Evolutionary conservation across 768 basidiomycete species (phyloP).

Genomic region (Pulveroboletus sp.): DNA sequence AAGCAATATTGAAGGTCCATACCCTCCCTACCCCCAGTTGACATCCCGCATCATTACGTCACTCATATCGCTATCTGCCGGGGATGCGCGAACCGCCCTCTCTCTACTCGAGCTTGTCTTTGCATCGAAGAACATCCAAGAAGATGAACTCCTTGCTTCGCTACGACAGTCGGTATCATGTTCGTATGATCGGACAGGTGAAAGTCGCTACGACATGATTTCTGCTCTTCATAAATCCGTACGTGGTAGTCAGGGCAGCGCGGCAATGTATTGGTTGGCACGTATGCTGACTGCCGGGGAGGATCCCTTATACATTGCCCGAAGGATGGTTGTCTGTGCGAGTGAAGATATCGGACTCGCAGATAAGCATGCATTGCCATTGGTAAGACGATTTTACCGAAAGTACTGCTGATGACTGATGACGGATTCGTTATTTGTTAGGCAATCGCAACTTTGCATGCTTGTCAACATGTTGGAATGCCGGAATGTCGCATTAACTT

Average conservation of each 20-base stretch:
- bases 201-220: constrained; percentile 76
- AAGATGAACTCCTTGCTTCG: constrained; percentile 48
- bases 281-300: constrained; percentile 79
- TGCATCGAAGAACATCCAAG: constrained; percentile 37
- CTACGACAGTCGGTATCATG: constrained; percentile 60
- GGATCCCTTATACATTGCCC: constrained; percentile 72
- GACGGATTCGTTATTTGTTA: constrained; percentile 19
- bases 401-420: constrained; percentile 5
- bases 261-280: constrained; percentile 86
- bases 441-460: constrained; percentile 60
- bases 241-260: constrained; percentile 68
- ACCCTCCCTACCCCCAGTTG: constrained; percentile 35
- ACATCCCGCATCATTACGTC: constrained; percentile 44
- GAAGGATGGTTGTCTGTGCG: constrained; percentile 73
- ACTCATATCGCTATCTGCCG: constrained; percentile 51
- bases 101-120: constrained; percentile 72
- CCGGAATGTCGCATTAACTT: constrained; percentile 77
- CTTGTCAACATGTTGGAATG: constrained; percentile 72
- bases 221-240: constrained; percentile 82
- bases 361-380: constrained; percentile 68
- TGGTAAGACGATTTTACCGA: constrained; percentile 39
- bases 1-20: constrained; percentile 11
- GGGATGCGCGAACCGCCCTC: constrained; percentile 75
- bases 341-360: constrained; percentile 85
- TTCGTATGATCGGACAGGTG: constrained; percentile 73